Conservation (phyloP, 345 rosid species). For the Conringia planisiliqua region DNA sequence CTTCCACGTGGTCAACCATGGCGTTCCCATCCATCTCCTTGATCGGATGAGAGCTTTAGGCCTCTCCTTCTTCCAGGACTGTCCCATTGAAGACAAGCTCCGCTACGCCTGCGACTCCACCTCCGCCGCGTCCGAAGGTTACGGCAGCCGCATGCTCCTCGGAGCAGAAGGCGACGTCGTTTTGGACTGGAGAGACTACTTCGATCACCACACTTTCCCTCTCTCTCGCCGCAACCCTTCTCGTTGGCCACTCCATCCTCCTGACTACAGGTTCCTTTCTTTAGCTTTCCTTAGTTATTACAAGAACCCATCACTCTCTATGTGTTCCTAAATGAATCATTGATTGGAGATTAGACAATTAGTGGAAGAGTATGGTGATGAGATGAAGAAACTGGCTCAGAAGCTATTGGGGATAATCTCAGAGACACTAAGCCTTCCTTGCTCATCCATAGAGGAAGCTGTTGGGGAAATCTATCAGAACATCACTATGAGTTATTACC, state of each 20-base stretch:
- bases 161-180: slow-evolving; percentile 39
- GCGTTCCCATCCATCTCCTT: slow-evolving; percentile 51
- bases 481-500: slow-evolving; percentile 79
- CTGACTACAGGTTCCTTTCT: slow-evolving; percentile 54
- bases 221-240: slow-evolving; percentile 67
- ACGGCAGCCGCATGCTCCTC: slow-evolving; percentile 72
- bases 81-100: slow-evolving; percentile 60
- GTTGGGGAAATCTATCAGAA: slow-evolving; percentile 85
- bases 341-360: slow-evolving; percentile 36
- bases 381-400: slow-evolving; percentile 56
- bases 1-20: slow-evolving; percentile 77
- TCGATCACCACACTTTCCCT: slow-evolving; percentile 84
- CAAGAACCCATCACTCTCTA: background rate
- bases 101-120: slow-evolving; percentile 60
- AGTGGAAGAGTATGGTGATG: slow-evolving; percentile 55
- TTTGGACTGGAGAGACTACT: slow-evolving; percentile 94
- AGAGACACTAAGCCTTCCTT: slow-evolving; percentile 54
- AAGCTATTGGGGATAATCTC: slow-evolving; percentile 62
- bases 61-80: slow-evolving; percentile 55
- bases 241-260: slow-evolving; percentile 69
- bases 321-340: background rate
- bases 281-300: background rate
- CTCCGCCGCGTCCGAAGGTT: slow-evolving; percentile 77
- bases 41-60: slow-evolving; percentile 44
- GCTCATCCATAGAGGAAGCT: slow-evolving; percentile 51